Percentiles rank a stretch among this genome's conserved stretches.
Conservation (phyloP, 164 flowering plant genomes). For the Vitis vinifera region ASM3070453v1 NC_081807.1:1552001-1552500, state of each 20-base stretch:
- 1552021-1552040: conserved; percentile 74
- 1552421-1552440: conserved; percentile 96
- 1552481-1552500: conserved; percentile 53
- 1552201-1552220: conserved; percentile 52
- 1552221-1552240: conserved; percentile 30
- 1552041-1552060: conserved; percentile 85
- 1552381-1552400: conserved; percentile 68
- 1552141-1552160: conserved; percentile 83
- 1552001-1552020: conserved; percentile 66
- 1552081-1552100: background rate
- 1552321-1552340: conserved; percentile 77
- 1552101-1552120: background rate
- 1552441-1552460: conserved; percentile 84
- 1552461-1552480: conserved; percentile 72
- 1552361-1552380: conserved; percentile 78
- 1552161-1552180: conserved; percentile 54
- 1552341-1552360: conserved; percentile 95
- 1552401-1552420: conserved; percentile 80
- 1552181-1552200: conserved; percentile 49
- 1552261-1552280: conserved; percentile 39
- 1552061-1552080: conserved; percentile 24
- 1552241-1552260: conserved; percentile 36
- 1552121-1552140: conserved; percentile 77
- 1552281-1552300: conserved; percentile 23
- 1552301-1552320: conserved; percentile 65